Base-by-base conservation (phyloP, 352 stramenopile species). In the Saprolegnia diclina region DNA sequence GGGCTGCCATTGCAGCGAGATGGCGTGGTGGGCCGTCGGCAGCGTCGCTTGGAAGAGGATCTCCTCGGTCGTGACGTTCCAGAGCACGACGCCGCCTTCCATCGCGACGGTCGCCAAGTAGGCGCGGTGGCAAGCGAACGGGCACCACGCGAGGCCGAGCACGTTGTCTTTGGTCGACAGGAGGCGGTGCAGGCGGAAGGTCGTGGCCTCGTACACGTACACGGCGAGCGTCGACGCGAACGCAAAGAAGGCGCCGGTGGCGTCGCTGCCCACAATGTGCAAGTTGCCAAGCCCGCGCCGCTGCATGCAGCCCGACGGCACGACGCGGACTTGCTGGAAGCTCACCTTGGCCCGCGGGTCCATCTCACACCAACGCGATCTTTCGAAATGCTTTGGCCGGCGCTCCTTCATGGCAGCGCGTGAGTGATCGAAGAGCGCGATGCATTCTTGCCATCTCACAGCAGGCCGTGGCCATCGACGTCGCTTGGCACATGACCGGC, bases 271-370 rank as follows among this genome's bases (percentile, higher is more conserved):
- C 46, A 69, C 63, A 38, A 69, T 40, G 44, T 69, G 63, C 18
- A 69, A 26, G 32, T 67, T 67, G 44, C 46, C 54, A 5, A 50
- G 21, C 13, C 63, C 63, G 16, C 54, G 53, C 7, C 63, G 63
- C 16, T 69, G 63, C 63, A 69, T 69, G 38, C 63, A 69, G 32
- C 63, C 63, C 21, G 63, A 69, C 11, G 63, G 63, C 22, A 69
- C 42, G 29, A 69, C n/a, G 5, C 63, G 63, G n/a, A 42, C 21
- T 52, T 69, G 63, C 44, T 52, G 63, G n/a, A 69, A 48, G 44
- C 32, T 62, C 18, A 61, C 26, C n/a, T 35, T 16, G 13, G 24
- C 52, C 52, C 24, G 24, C 19, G 52, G 24, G 24, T 59, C 52
- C 52, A 35, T 35, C 29, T 35, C 29, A 35, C 29, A 35, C n/a